A percentile compares a stretch with the other conserved stretches of the same genome.
These are phyloP conservation scores for Bifiguratus adelaidae DNA, from an alignment of 192 early-diverging fungal species.

Conservation along the genomic window DNA sequence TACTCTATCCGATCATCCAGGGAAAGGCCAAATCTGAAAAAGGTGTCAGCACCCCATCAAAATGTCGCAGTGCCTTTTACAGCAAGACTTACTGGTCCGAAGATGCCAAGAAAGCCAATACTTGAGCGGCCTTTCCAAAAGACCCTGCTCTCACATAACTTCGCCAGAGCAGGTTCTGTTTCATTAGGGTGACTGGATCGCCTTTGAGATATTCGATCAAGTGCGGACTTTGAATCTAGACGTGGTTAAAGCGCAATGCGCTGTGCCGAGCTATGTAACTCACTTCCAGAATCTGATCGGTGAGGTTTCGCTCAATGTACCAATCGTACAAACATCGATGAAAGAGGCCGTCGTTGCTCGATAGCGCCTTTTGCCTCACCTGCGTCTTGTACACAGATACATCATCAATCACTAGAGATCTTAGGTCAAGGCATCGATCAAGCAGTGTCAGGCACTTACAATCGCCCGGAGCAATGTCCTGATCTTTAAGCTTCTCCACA, in stretches of 20 bases:
- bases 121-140: background rate
- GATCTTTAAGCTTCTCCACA: slow-evolving; percentile 3
- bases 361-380: background rate
- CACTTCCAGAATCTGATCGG: background rate
- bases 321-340: background rate
- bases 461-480: background rate
- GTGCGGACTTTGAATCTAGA: background rate
- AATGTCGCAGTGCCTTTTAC: too few species aligned
- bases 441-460: background rate
- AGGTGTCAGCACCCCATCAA: too few species aligned
- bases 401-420: background rate
- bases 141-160: background rate
- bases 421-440: background rate
- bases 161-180: background rate
- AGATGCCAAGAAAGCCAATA: background rate
- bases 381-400: background rate
- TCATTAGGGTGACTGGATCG: background rate
- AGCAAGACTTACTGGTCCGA: background rate
- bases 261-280: background rate
- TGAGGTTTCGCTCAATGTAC: background rate
- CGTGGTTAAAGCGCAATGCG: background rate
- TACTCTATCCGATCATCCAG: background rate
- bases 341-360: background rate
- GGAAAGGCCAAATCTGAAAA: background rate
- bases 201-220: background rate